Evolutionary conservation across 257 asterid genomes (phyloP), one percentile per base, ranked within the genome.

Genomic region (Ajuga chamaepitys): DNA sequence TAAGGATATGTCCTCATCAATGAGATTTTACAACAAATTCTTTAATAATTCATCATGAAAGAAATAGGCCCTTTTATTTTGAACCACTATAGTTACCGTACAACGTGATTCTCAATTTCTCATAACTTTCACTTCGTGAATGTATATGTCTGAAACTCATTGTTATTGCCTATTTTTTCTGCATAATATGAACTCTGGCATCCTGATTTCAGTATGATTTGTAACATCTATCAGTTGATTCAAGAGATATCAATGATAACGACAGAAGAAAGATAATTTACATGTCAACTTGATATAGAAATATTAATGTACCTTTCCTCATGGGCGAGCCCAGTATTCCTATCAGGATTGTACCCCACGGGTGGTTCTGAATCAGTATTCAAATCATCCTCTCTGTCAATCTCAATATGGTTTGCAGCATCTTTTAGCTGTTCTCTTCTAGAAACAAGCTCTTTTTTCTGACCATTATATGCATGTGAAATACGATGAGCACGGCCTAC

Each of bases 281-380:
- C 41, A 59, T 50, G 61, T 53, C 58, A 57, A 74, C 58, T 55
- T 22, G 57, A 62, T 34, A 42, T 38, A 71, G 42, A 74, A 62
- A 54, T n/a, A 53, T 20, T 7, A 10, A 20, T 48, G 62, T 73
- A 88, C 98, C 95, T 87, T 65, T 81, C 85, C 70, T 82, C 88
- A 41, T 11, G 76, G 67, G 78, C 63, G 71, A 42, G 67, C 75
- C 77, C 70, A 66, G 35, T 77, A 74, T 75, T 79, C 77, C 62
- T 58, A 73, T 69, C 85, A 59, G 77, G 64, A 72, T 38, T 80
- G 54, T 64, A 50, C 17, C 45, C 69, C 46, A 20, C 41, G 32
- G 77, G 61, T 35, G 56, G 77, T 70, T 75, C 87, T 6, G 84
- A 71, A 62, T 80, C 64, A 46, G 48, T 53, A 57, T 67, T 74